Evolutionary conservation across 352 stramenopile genomes (phyloP).

Genomic region (Pythium sukuiense): DNA sequence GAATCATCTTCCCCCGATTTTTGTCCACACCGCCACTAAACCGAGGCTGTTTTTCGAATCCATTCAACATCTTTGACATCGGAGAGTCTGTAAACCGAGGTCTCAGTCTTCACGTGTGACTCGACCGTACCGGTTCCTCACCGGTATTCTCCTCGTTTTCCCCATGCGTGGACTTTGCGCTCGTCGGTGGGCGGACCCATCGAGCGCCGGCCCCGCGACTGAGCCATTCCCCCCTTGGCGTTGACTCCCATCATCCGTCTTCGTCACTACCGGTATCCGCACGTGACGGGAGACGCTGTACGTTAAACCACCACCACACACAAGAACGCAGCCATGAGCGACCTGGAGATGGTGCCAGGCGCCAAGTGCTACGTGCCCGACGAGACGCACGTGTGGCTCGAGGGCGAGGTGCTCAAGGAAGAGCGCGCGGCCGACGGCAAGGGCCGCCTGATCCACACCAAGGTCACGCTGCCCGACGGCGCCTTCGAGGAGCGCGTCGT

Average conservation of each 20-base stretch:
- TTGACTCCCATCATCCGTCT: slow-evolving; percentile 3
- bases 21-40: not conserved
- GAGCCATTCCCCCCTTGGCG: slow-evolving; percentile 7
- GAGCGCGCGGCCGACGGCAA: slow-evolving; percentile 61
- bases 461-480: slow-evolving; percentile 51
- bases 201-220: not conserved
- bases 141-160: slow-evolving; percentile 31
- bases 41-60: not conserved
- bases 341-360: slow-evolving; percentile 60
- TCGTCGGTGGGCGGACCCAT: slow-evolving; percentile 3
- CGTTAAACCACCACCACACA: not conserved
- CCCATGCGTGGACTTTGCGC: slow-evolving; percentile 13
- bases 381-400: slow-evolving; percentile 83
- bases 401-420: slow-evolving; percentile 71
- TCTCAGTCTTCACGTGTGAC: slow-evolving; percentile 10
- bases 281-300: slow-evolving; percentile 2
- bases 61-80: not conserved
- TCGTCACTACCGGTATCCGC: slow-evolving; percentile 9
- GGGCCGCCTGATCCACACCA: slow-evolving; percentile 64
- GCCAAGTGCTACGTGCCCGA: slow-evolving; percentile 88
- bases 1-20: not conserved
- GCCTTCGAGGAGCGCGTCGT: slow-evolving; percentile 59
- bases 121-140: slow-evolving; percentile 17
- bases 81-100: slow-evolving; percentile 11
- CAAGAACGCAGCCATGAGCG: slow-evolving; percentile 22